These are phyloP conservation scores for Aspergillus olivimuriae DNA, from an alignment of 495 filamentous ascomycete genomes.

Conservation along the genomic window DNA sequence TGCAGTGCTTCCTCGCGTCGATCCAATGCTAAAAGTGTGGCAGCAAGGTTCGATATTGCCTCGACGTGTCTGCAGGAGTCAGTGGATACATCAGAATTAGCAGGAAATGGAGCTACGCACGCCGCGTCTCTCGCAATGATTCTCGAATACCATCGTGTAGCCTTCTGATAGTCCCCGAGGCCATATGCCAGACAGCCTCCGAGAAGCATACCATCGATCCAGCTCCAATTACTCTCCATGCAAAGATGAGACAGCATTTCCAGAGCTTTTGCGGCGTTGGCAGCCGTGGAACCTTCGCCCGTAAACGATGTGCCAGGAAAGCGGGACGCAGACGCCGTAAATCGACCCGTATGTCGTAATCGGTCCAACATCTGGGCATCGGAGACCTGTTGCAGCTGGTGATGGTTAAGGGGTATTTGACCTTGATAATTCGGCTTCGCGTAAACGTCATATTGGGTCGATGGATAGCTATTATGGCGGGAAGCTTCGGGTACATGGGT, in stretches of 20 bases:
- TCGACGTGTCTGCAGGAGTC: constrained; percentile 69
- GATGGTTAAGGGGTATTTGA: constrained; percentile 23
- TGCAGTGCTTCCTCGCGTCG: constrained; percentile 77
- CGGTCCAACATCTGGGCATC: constrained; percentile 23
- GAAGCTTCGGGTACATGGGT: constrained; percentile 19
- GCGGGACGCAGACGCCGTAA: constrained; percentile 24
- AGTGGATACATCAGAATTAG: constrained; percentile 6
- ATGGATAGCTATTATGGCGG: constrained; percentile 39
- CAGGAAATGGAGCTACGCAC: constrained; percentile 41
- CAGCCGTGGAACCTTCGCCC: constrained; percentile 29
- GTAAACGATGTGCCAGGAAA: constrained; percentile 25
- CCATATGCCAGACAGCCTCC: constrained; percentile 93
- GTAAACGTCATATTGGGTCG: constrained; percentile 30
- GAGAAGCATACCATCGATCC: constrained; percentile 92
- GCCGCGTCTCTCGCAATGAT: constrained; percentile 75
- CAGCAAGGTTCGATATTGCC: constrained; percentile 88
- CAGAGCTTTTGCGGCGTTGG: constrained; percentile 60
- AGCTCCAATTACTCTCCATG: constrained; percentile 82
- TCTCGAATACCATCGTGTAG: constrained; percentile 81
- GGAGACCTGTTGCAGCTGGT: constrained; percentile 23
- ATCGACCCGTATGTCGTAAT: constrained; percentile 26
- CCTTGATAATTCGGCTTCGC: constrained; percentile 8
- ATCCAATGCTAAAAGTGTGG: constrained; percentile 77
- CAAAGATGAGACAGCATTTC: constrained; percentile 78
- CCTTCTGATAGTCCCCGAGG: constrained; percentile 77